Base-by-base conservation (phyloP, 805 yeast genomes). In the Saturnispora dispora region DNA sequence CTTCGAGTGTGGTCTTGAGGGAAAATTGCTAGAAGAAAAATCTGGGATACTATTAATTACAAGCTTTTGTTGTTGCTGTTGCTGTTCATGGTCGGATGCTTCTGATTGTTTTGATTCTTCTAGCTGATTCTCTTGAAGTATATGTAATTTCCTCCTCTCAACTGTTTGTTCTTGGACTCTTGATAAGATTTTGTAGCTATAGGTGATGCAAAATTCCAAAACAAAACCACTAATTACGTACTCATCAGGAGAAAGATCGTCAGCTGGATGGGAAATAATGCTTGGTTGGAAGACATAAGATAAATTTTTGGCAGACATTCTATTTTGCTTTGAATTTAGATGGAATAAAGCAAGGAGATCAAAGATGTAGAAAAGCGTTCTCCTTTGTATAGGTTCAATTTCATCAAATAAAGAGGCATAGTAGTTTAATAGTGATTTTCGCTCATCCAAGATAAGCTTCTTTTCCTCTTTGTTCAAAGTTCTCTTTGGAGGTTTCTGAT, bases 271-370 rank as follows among this genome's bases (percentile, higher is more conserved):
- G 9, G 95, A 85, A 49, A 93, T 72, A 17, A 93, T 81, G n/a
- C 96, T 86, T 3, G 99, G 98, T 69, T 93, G 99, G 71, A 93
- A 93, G 52, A 93, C 87, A 2, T 98, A 96, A 1, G 98, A 96
- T 56, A 93, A 71, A 64, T 93, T 93, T 59, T 88, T 79, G 1
- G 96, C 87, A 2, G 96, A 82, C 99, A 93, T 93, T 56, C 88
- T 72, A 64, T 90, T 93, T 53, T 79, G 79, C 47, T 77, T 78
- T 15, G 95, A 76, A 60, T 85, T 83, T 53, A 84, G 79, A 42
- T 89, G 85, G 60, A 93, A 95, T 70, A 89, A 78, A 13, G 95
- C 84, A 53, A 93, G 72, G 57, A 93, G 71, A 66, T 93, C 99
- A 55, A 93, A 69, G 22, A 93, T 78, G 70, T 93, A 93, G 56